Evolutionary conservation across 2,329 filamentous ascomycete genomes (phyloP).

Genomic region (Penicillium expansum): DNA sequence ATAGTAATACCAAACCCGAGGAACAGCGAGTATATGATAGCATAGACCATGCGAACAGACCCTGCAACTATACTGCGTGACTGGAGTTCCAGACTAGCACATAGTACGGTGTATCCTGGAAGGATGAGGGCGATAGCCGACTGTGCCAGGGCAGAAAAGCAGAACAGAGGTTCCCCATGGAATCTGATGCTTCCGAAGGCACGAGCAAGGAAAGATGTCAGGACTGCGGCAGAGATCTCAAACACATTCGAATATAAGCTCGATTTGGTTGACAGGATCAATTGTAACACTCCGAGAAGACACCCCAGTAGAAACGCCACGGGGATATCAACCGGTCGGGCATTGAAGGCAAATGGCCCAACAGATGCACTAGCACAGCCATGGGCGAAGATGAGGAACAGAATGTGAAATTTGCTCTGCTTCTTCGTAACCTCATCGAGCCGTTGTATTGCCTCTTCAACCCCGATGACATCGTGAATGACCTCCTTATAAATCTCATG

Average conservation of each 20-base stretch:
- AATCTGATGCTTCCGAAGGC: conserved; percentile 63
- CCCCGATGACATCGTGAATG: conserved; percentile 47
- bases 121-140: conserved; percentile 74
- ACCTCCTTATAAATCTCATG: conserved; percentile 50
- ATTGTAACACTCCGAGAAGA: conserved; percentile 70
- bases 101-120: conserved; percentile 64
- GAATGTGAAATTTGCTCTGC: conserved; percentile 54
- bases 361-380: conserved; percentile 74
- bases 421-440: conserved; percentile 56
- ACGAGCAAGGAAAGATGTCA: conserved; percentile 68
- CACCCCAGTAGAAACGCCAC: conserved; percentile 73
- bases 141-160: conserved; percentile 69
- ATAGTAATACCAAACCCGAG: conserved; percentile 71
- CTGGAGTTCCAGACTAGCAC: conserved; percentile 64
- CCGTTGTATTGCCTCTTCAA: conserved; percentile 46
- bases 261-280: conserved; percentile 70
- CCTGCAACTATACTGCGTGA: conserved; percentile 67
- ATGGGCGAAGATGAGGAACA: conserved; percentile 63
- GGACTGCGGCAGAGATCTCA: conserved; percentile 61
- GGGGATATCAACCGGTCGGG: conserved; percentile 73
- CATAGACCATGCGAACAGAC: conserved; percentile 71
- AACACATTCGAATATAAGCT: conserved; percentile 65
- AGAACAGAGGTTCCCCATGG: conserved; percentile 52
- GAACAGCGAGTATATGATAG: conserved; percentile 70
- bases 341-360: conserved; percentile 76